phyloP scores from a whole-genome alignment of 2,329 filamentous ascomycete species.

The Aspergillus sp. region DNA sequence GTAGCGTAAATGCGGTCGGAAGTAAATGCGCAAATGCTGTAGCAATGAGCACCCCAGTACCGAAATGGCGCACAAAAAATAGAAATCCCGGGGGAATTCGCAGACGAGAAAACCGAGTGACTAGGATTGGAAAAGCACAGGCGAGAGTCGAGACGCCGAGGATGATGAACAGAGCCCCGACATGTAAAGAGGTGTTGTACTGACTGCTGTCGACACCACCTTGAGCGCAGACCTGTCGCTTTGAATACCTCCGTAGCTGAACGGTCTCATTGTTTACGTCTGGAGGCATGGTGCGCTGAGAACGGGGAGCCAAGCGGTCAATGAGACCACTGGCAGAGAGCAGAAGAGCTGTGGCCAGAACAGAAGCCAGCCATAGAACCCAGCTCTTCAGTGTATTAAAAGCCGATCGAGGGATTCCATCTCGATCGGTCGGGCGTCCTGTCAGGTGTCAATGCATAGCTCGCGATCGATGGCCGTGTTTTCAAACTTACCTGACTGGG shows the following conservation, averaged over 20 bases:
- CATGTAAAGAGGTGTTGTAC: slow-evolving; percentile 66
- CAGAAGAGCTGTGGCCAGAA: slow-evolving; percentile 22
- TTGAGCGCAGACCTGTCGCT: slow-evolving; percentile 26
- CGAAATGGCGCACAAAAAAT: slow-evolving; percentile 65
- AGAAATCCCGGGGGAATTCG: slow-evolving; percentile 51
- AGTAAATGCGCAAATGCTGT: slow-evolving; percentile 80
- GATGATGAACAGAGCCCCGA: slow-evolving; percentile 65
- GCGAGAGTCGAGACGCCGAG: slow-evolving; percentile 55
- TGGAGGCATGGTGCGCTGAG: neutral
- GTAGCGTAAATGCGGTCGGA: slow-evolving; percentile 60
- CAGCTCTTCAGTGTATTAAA: slow-evolving; percentile 21
- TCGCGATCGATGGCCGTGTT: neutral
- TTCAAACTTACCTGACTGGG: slow-evolving; percentile 26
- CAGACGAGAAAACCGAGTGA: slow-evolving; percentile 57
- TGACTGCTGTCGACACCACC: slow-evolving; percentile 22
- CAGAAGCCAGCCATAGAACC: slow-evolving; percentile 27
- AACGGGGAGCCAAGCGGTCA: slow-evolving; percentile 6
- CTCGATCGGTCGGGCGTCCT: slow-evolving; percentile 22
- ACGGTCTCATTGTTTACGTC: neutral
- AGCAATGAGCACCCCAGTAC: slow-evolving; percentile 81
- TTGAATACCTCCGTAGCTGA: neutral
- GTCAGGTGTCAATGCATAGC: neutral
- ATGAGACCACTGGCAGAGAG: slow-evolving; percentile 22
- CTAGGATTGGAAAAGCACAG: slow-evolving; percentile 67
- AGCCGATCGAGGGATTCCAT: neutral